Evolutionary conservation across 805 yeast species (phyloP), one percentile per base, ranked within the genome.

Genomic region (Danielia oregonensis): DNA sequence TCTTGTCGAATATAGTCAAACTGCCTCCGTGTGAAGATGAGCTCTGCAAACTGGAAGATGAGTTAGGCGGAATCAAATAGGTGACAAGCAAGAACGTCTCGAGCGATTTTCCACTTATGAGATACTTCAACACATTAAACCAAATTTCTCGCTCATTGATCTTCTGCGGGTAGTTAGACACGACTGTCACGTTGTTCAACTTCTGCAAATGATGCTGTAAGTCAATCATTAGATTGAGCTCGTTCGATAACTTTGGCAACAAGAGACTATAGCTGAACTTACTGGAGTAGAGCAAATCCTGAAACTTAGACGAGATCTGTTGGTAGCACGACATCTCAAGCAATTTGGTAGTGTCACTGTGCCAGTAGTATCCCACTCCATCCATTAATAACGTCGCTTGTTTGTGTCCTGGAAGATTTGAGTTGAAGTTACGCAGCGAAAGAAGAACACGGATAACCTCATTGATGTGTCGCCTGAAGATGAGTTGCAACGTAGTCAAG

Each of bases 331-430:
- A 56, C 39, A 68, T 51, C 39, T 67, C 72, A 18, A 62, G 44
- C 14, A 65, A 45, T 39, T 67, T 67, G 27, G 57, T 61, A 13
- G 68, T 52, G 40, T 68, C 73, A 37, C 62, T 64, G 32, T 48
- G 51, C 73, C 73, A 68, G 39, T 49, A 63, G 43, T 65, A 68
- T 1, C 72, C 73, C 12, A 65, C 59, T 2, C 72, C 72, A 25
- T 65, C 69, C 45, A 63, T 47, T 18, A 67, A 42, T 32, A 67
- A 44, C 1, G 56, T 51, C 36, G 51, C 17, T 24, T 47, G 24
- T 35, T 43, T 26, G 42, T 39, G 30, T 41, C 50, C 30, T 37
- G 43, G 23, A 44, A 37, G 25, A 27, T 42, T 32, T 29, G 51
- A 36, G 25, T 52, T 54, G 42, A 63, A 63, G 38, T 67, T 67